Conservation (phyloP, 2,329 filamentous ascomycete species). For the Herpomyces periplanetae region DNA sequence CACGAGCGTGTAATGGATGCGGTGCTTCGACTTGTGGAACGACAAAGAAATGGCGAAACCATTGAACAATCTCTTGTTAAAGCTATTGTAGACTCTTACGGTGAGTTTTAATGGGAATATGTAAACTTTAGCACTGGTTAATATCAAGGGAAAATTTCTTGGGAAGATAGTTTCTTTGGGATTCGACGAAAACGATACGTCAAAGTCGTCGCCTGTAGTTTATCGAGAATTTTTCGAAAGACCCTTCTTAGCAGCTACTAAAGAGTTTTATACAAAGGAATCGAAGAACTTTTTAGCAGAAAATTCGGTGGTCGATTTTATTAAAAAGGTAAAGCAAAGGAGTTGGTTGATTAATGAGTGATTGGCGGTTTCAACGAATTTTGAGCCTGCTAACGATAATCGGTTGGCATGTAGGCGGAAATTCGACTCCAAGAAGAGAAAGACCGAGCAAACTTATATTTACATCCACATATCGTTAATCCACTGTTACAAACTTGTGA, state of each 20-base stretch:
- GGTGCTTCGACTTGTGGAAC: slow-evolving; percentile 75
- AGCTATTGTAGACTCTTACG: slow-evolving; percentile 71
- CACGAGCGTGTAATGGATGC: slow-evolving; percentile 71
- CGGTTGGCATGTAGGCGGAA: slow-evolving; percentile 16
- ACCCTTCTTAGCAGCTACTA: slow-evolving; percentile 57
- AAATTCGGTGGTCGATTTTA: slow-evolving; percentile 92
- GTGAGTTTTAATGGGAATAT: background rate
- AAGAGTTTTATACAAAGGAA: slow-evolving; percentile 53
- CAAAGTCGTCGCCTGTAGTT: slow-evolving; percentile 75
- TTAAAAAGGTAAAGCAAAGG: slow-evolving; percentile 29
- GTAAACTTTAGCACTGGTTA: too few relatives aligned
- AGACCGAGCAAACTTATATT: slow-evolving; percentile 57
- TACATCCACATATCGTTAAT: slow-evolving; percentile 55
- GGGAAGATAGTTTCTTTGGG: slow-evolving; percentile 28
- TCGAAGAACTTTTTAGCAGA: slow-evolving; percentile 79
- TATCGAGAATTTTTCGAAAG: slow-evolving; percentile 72
- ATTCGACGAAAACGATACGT: slow-evolving; percentile 60
- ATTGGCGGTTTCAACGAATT: too few relatives aligned
- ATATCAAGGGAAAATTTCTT: slow-evolving; percentile 1
- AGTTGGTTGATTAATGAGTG: background rate
- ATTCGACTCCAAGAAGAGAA: slow-evolving; percentile 60
- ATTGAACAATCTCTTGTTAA: slow-evolving; percentile 94
- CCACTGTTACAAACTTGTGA: slow-evolving; percentile 60
- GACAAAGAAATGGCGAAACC: slow-evolving; percentile 82
- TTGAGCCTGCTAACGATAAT: background rate